Evolutionary conservation across 495 filamentous ascomycete species (phyloP), one percentile per base, ranked within the genome.

Genomic region (Podospora pseudoanserina): DNA sequence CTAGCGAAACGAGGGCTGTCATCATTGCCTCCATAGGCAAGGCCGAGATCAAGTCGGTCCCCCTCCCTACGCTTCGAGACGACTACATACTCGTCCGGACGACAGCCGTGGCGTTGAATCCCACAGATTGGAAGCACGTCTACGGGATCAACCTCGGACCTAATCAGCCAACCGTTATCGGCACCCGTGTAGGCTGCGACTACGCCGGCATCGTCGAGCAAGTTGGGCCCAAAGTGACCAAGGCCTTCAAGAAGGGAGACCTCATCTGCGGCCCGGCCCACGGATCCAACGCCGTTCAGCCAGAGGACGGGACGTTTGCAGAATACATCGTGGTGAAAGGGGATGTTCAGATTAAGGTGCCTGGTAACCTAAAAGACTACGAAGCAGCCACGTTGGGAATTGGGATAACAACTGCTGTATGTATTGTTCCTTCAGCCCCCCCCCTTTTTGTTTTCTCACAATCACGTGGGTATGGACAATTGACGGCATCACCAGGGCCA

Each of bases 121-220:
- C 86, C 7, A 86, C 82, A 0, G 87, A 87, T 78, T 88, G 85
- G 84, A 89, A 88, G 72, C 79, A 84, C 69, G 66, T 87, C 39
- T 78, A 79, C 3, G 69, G 60, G 30, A 30, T 55, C 2, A 39
- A 34, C 23, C 61, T 58, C 26, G 74, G 55, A 3, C n/a, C n/a
- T 20, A 49, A 49, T 11, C 39, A 49, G 9, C 13, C 39, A 16
- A 5, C 55, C 18, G 55, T 58, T 4, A 58, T 73, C n/a, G 56
- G 63, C 32, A 69, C 69, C 26, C 20, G 59, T 5, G 73, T 77
- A 13, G 80, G 82, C 53, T 83, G 82, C 61, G 82, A 82, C 57
- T 77, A 75, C 15, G 82, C 77, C 15, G 82, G 83, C 2, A 69
- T 76, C 13, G 77, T 85, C 53, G 78, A 82, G 27, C 72, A 77